Base-by-base conservation (phyloP, 2,329 filamentous ascomycete genomes). In the Phoma sp. region DNA sequence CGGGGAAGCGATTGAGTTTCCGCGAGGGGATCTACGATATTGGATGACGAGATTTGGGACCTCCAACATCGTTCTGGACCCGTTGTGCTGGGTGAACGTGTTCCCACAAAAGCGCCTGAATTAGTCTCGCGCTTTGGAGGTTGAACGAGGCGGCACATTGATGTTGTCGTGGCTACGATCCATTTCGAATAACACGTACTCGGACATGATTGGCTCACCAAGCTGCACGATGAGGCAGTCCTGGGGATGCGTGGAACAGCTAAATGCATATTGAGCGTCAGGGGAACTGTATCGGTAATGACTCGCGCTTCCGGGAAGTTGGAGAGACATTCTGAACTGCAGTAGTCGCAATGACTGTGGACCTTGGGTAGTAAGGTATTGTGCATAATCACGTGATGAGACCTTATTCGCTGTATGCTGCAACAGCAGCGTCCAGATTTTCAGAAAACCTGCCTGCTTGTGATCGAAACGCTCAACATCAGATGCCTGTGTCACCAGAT, bases 121-220 rank as follows among this genome's bases (percentile, higher is more conserved):
- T 18, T 46, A 37, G 32, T 32, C 25, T 33, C 22, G 33, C 24
- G 32, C 29, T 41, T 9, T 25, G 2, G 11, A 23, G 22, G 14
- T 53, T 14, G 25, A 41, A 41, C 27, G 41, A 50, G 47, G 45
- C 45, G 40, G 52, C 58, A 55, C 41, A 35, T 50, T n/a, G 53
- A 58, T 46, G 58, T 40, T 61, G 60, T 66, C 62, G 62, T 69
- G 57, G 63, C 59, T 65, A 42, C 38, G 55, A 4, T 35, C 33
- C 43, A 51, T 55, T 55, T 45, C 52, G 43, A 43, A 38, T 53
- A 71, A 58, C 69, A 72, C 69, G 69, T 73, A 69, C 57, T 35
- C 29, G 6, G 30, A 37, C 47, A 39, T 67, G 58, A 72, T 73
- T 72, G 68, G 69, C 37, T 53, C 50, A 41, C 42, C 51, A 49